Conservation (phyloP, 768 basidiomycete genomes). For the Calvatia gigantea region DNA sequence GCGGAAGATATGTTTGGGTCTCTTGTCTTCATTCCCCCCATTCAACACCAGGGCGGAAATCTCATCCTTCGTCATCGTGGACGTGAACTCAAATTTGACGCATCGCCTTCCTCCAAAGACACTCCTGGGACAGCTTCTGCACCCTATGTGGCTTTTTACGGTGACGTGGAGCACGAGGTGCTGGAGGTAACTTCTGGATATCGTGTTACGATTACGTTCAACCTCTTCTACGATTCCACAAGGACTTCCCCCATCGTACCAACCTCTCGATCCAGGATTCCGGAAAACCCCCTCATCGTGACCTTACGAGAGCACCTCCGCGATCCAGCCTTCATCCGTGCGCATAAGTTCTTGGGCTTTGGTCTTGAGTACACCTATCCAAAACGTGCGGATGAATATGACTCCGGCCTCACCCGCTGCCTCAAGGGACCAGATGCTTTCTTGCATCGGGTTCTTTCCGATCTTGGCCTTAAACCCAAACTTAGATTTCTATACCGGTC, state of each 20-base stretch:
- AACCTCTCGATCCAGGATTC: neutral
- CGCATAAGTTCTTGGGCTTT: constrained; percentile 31
- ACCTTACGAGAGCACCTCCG: constrained; percentile 23
- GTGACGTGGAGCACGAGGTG: constrained; percentile 41
- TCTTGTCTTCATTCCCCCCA: constrained; percentile 48
- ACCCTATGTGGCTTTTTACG: constrained; percentile 31
- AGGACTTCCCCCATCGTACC: neutral
- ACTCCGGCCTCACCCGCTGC: constrained; percentile 10
- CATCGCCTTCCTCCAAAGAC: constrained; percentile 32
- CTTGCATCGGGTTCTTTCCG: constrained; percentile 17
- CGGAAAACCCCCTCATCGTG: constrained; percentile 13
- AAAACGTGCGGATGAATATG: constrained; percentile 8
- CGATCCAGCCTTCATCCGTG: constrained; percentile 24
- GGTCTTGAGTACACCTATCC: constrained; percentile 33
- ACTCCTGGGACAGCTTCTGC: constrained; percentile 14
- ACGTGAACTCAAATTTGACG: constrained; percentile 24
- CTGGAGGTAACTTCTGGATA: constrained; percentile 29
- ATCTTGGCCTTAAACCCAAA: constrained; percentile 16
- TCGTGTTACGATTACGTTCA: constrained; percentile 40
- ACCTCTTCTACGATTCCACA: constrained; percentile 28
- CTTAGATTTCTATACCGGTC: constrained; percentile 21
- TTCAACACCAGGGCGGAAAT: constrained; percentile 40
- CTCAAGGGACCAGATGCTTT: constrained; percentile 30
- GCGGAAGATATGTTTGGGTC: constrained; percentile 46
- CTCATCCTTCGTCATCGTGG: constrained; percentile 31